Percentiles rank a stretch among this genome's conserved stretches.
Conservation (phyloP, 352 stramenopile genomes). For the Globisporangium iwayamae region DNA sequence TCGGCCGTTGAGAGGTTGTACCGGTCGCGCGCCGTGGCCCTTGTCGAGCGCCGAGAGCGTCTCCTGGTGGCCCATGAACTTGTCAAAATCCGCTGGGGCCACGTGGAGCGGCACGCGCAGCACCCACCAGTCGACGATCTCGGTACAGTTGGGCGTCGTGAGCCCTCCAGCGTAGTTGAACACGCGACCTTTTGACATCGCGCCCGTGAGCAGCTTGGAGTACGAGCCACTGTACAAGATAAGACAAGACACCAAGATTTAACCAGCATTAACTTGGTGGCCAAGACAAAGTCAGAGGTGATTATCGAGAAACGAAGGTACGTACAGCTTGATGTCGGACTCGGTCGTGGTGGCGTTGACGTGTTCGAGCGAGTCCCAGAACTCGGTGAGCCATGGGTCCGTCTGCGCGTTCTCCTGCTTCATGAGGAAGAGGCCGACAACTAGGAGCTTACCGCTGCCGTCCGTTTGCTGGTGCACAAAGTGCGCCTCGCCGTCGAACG, state of each 20-base stretch:
- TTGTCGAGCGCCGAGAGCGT: slow-evolving; percentile 18
- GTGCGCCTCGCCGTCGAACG: slow-evolving; percentile 32
- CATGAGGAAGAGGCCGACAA: slow-evolving; percentile 21
- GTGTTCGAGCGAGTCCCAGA: slow-evolving; percentile 4
- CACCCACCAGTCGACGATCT: slow-evolving; percentile 33
- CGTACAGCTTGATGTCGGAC: not conserved
- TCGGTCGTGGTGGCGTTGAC: slow-evolving; percentile 7
- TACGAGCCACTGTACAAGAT: slow-evolving; percentile 8
- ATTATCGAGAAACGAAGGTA: not conserved
- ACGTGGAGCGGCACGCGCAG: slow-evolving; percentile 16
- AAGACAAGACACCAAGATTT: not conserved
- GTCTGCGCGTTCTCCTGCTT: slow-evolving; percentile 15
- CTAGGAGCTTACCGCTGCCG: slow-evolving; percentile 15
- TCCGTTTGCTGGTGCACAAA: slow-evolving; percentile 31
- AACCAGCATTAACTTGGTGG: not conserved
- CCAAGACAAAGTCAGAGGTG: not conserved
- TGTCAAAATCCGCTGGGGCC: slow-evolving; percentile 15
- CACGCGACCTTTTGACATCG: not conserved
- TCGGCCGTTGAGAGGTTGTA: slow-evolving; percentile 22
- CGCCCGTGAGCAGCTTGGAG: not conserved
- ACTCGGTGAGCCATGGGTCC: slow-evolving; percentile 8
- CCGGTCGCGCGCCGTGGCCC: slow-evolving; percentile 18
- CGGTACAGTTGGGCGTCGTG: slow-evolving; percentile 25
- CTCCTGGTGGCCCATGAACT: slow-evolving; percentile 15
- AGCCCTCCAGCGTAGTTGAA: slow-evolving; percentile 29